These are phyloP conservation scores for Aspergillus piperis DNA, from an alignment of 2,329 filamentous ascomycete genomes.

Conservation along the genomic window DNA sequence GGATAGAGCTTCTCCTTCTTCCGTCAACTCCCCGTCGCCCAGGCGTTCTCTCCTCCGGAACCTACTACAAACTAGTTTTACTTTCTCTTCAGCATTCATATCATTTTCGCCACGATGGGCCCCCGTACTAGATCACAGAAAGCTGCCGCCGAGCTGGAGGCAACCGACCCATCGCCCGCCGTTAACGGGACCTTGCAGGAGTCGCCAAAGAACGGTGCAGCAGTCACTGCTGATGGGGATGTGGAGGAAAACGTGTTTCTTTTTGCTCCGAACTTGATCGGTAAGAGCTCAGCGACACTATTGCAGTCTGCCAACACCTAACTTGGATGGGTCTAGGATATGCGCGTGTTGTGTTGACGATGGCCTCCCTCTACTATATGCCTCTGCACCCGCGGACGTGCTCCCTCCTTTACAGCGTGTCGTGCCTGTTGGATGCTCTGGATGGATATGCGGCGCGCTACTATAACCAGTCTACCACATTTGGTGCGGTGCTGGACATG, in stretches of 20 bases:
- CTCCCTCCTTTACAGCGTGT: conserved; percentile 81
- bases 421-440: conserved; percentile 90
- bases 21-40: conserved; percentile 10
- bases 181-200: conserved; percentile 35
- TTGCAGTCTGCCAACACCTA: neutral
- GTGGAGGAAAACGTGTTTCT: conserved; percentile 74
- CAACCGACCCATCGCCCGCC: conserved; percentile 31
- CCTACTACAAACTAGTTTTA: neutral
- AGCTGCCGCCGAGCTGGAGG: conserved; percentile 34
- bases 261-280: conserved; percentile 80
- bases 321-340: conserved; percentile 60
- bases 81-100: neutral
- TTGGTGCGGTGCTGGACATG: conserved; percentile 97
- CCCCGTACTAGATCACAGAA: conserved; percentile 44
- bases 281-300: conserved; percentile 48
- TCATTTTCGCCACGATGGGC: conserved; percentile 32
- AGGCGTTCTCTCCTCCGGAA: neutral
- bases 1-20: conserved; percentile 18
- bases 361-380: conserved; percentile 98
- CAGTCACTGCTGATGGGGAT: conserved; percentile 31
- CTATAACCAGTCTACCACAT: conserved; percentile 89
- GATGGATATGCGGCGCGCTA: conserved; percentile 89
- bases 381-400: conserved; percentile 96
- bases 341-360: conserved; percentile 73
- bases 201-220: conserved; percentile 35